phyloP scores from a whole-genome alignment of 2,329 filamentous ascomycete genomes.

The Aspergillus sp. region DNA sequence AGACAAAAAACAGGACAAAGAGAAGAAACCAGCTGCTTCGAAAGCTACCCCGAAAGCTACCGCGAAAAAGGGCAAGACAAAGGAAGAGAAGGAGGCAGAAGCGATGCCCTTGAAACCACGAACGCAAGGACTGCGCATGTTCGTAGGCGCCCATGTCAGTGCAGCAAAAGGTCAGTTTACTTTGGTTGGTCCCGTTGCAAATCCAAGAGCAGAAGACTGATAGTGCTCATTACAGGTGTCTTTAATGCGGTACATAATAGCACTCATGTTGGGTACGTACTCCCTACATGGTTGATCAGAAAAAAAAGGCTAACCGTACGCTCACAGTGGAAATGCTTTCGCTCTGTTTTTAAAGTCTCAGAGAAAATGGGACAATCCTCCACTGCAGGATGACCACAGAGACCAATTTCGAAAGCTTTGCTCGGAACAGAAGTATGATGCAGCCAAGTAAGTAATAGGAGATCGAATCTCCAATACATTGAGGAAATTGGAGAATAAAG shows the following conservation, averaged over 20 bases:
- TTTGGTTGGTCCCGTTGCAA: conserved; percentile 6
- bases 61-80: conserved; percentile 48
- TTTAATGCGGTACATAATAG: conserved; percentile 82
- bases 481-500: no score
- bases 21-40: conserved; percentile 44
- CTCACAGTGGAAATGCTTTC: conserved; percentile 73
- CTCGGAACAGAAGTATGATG: conserved; percentile 65
- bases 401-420: conserved; percentile 67
- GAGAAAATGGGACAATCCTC: conserved; percentile 85
- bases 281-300: neutral
- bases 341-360: conserved; percentile 95
- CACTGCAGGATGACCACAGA: conserved; percentile 63
- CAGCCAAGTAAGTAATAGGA: conserved; percentile 43
- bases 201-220: neutral
- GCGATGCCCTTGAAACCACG: conserved; percentile 63
- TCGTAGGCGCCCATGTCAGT: conserved; percentile 89
- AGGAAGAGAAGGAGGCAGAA: conserved; percentile 50
- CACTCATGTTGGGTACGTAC: conserved; percentile 61
- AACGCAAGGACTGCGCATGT: conserved; percentile 69
- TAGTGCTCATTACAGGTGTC: conserved; percentile 55
- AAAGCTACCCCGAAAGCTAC: conserved; percentile 31
- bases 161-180: conserved; percentile 67
- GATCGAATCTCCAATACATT: neutral
- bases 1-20: conserved; percentile 7
- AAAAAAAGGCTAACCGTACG: neutral